Conservation (phyloP, 148 eudicot species). For the Silene uniflora region DNA sequence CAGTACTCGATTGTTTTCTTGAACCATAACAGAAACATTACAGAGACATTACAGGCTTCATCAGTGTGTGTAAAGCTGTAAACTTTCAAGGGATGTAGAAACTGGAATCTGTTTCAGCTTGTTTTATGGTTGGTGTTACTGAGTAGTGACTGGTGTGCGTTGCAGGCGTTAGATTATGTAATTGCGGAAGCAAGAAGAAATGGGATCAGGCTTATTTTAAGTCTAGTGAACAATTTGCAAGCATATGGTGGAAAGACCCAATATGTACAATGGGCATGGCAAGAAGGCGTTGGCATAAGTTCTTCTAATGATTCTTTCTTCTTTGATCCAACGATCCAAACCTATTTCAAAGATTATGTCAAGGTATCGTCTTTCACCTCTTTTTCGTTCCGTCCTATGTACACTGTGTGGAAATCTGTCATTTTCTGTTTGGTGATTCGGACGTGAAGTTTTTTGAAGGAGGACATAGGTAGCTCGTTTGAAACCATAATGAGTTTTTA, state of each 20-base stretch:
- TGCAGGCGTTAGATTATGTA: conserved; percentile 28
- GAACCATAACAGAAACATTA: no score
- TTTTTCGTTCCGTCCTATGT: no score
- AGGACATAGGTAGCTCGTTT: no score
- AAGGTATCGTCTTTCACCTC: conserved; percentile 42
- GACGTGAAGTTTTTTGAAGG: no score
- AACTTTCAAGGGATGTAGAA: no score
- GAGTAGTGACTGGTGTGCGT: conserved; percentile 2
- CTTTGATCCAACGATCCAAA: conserved; percentile 82
- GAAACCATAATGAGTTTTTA: no score
- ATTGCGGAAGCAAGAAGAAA: conserved; percentile 44
- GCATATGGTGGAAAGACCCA: conserved; percentile 93
- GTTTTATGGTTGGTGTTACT: conserved; percentile 29
- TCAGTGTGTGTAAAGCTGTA: no score
- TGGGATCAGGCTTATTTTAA: conserved; percentile 60
- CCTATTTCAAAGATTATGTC: conserved; percentile 70
- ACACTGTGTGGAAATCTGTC: no score
- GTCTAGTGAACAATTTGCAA: conserved; percentile 74
- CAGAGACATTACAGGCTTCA: no score
- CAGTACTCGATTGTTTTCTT: no score
- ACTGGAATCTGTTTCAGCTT: no score
- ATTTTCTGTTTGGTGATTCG: no score
- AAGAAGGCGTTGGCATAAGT: conserved; percentile 80
- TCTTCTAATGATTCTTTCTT: conserved; percentile 91
- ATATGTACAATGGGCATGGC: conserved; percentile 95